Percentiles rank a stretch among this genome's conserved stretches.
phyloP scores from a whole-genome alignment of 345 rosid species.

The Erucastrum elatum region DNA sequence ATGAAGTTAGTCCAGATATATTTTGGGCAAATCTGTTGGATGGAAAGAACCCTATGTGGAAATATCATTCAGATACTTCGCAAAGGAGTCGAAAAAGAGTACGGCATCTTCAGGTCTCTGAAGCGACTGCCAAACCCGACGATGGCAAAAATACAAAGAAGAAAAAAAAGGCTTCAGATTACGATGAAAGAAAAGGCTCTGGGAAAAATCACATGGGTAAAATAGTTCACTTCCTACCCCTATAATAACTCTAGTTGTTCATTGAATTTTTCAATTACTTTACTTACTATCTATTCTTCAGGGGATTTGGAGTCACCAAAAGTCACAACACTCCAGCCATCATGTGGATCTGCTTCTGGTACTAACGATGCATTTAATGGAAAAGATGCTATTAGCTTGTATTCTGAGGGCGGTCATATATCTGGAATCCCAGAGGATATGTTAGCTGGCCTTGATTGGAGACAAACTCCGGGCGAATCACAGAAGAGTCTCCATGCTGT shows the following conservation, averaged over 20 bases:
- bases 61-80: slow-evolving; percentile 50
- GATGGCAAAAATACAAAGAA: slow-evolving; percentile 50
- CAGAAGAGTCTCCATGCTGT: slow-evolving; percentile 61
- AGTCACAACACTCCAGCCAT: slow-evolving; percentile 29
- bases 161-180: slow-evolving; percentile 49
- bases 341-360: slow-evolving; percentile 33
- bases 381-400: slow-evolving; percentile 21
- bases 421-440: slow-evolving; percentile 40
- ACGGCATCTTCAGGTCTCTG: slow-evolving; percentile 39
- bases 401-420: slow-evolving; percentile 28
- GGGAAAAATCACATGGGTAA: slow-evolving; percentile 51
- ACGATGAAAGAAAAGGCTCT: slow-evolving; percentile 31
- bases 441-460: slow-evolving; percentile 37
- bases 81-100: slow-evolving; percentile 73
- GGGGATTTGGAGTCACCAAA: slow-evolving; percentile 45
- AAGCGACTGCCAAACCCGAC: slow-evolving; percentile 36
- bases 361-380: slow-evolving; percentile 8
- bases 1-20: slow-evolving; percentile 56
- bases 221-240: slow-evolving; percentile 16
- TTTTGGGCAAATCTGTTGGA: slow-evolving; percentile 74
- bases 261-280: slow-evolving; percentile 19
- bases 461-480: slow-evolving; percentile 44
- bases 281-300: slow-evolving; percentile 39
- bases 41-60: slow-evolving; percentile 71
- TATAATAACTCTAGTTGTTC: slow-evolving; percentile 5